phyloP scores from a whole-genome alignment of 2,329 filamentous ascomycete genomes.

The Dothideomycetidae sp. region DNA sequence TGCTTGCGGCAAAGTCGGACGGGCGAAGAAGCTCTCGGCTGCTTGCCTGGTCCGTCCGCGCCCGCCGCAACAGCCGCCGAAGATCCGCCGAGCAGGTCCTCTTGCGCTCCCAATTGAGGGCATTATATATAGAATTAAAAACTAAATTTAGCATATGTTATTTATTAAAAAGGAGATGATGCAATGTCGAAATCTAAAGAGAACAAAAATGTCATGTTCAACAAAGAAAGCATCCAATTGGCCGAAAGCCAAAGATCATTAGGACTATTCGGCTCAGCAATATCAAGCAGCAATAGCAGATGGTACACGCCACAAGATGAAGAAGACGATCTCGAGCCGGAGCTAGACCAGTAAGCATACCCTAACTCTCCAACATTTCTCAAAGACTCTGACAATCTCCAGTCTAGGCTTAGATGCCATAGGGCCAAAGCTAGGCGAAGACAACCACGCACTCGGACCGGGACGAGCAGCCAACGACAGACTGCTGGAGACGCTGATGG shows the following conservation, averaged over 20 bases:
- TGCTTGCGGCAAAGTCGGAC: conserved; percentile 8
- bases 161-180: too few relatives aligned
- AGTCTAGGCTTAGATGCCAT: conserved; percentile 28
- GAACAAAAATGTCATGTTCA: conserved; percentile 40
- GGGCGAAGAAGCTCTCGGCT: conserved; percentile 6
- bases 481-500: conserved; percentile 28
- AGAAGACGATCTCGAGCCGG: conserved; percentile 38
- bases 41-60: too few relatives aligned
- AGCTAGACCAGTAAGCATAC: conserved; percentile 37
- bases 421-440: conserved; percentile 23
- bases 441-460: conserved; percentile 25
- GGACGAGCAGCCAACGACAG: conserved; percentile 28
- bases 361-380: conserved; percentile 1
- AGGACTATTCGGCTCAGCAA: conserved; percentile 40
- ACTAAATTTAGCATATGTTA: too few relatives aligned
- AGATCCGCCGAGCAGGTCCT: conserved; percentile 2
- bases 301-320: conserved; percentile 38
- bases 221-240: conserved; percentile 38
- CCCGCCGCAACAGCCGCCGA: conserved; percentile 3
- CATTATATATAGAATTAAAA: too few relatives aligned
- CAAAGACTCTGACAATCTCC: conserved; percentile 8
- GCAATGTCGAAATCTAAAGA: conserved; percentile 4
- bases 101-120: too few relatives aligned
- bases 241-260: conserved; percentile 41
- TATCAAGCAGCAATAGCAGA: conserved; percentile 26